Base-by-base conservation (phyloP, 352 stramenopile species). In the Pythium aquatile region DNA sequence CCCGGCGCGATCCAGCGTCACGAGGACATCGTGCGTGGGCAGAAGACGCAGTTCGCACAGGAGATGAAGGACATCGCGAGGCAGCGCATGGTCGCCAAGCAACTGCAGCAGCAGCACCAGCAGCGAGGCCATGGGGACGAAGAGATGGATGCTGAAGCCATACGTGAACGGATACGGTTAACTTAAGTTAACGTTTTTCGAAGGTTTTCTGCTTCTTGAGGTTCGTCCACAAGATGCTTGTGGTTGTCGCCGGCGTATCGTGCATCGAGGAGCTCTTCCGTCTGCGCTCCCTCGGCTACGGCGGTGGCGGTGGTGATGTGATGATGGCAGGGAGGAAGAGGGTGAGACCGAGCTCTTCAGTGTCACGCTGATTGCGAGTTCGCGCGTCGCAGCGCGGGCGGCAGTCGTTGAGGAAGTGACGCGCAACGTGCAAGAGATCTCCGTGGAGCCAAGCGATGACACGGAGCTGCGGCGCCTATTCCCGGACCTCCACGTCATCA, bases 21-120 rank as follows among this genome's bases (percentile, higher is more conserved):
- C 29, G 37, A 63, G 0, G 39, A 24, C 1, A 2, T 47, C 17
- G 42, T 72, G 5, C 13, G 26, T 8, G 61, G 24, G 20, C 40
- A 54, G 17, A 54, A 67, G 42, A 63, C 54, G 42, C 16, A 24
- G 1, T 72, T 66, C 30, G 65, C 65, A 26, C 35, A 66, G 20
- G 58, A 66, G 16, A 72, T 72, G 65, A 72, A 72, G 29, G 47
- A 49, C 5, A 13, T 35, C 26, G 57, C 52, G 24, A 51, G 57
- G 10, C 58, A 47, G n/a, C 49, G 64, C 5, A 39, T 57, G 1
- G 51, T 35, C 4, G 32, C 55, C 2, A 69, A 69, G 32, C 37
- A 55, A 10, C 49, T 24, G 8, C 9, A 6, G 17, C 17, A 24
- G 26, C 42, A 56, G 13, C 24, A 20, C 9, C 11, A 35, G 17